A percentile compares a stretch with the other conserved stretches of the same genome.
phyloP scores from a whole-genome alignment of 2,329 filamentous ascomycete genomes.

The Ophiocordyceps camponoti-floridani region DNA sequence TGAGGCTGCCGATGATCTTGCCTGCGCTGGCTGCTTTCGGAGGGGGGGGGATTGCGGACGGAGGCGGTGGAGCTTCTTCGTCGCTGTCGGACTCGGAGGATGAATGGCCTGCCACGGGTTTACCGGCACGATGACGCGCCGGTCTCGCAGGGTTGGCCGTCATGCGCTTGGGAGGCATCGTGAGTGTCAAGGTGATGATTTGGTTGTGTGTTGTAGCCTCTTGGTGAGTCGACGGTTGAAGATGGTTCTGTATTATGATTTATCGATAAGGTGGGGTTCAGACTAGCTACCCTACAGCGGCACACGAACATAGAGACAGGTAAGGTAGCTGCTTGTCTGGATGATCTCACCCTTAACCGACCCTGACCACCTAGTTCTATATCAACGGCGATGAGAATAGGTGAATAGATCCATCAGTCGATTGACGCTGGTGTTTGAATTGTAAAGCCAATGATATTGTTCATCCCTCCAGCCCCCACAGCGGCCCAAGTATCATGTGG shows the following conservation, averaged over 20 bases:
- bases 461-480: too few relatives aligned
- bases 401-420: too few relatives aligned
- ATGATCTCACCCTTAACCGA: too few relatives aligned
- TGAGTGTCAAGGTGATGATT: slow-evolving; percentile 1
- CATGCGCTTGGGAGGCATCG: slow-evolving; percentile 66
- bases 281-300: not conserved
- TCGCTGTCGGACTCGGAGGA: slow-evolving; percentile 34
- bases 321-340: too few relatives aligned
- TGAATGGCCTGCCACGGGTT: slow-evolving; percentile 40
- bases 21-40: slow-evolving; percentile 39
- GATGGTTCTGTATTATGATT: not conserved
- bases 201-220: not conserved
- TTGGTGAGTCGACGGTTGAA: not conserved
- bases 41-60: slow-evolving; percentile 27
- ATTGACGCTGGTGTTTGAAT: too few relatives aligned
- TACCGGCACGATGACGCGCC: slow-evolving; percentile 72
- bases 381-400: not conserved
- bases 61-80: slow-evolving; percentile 15
- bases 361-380: not conserved
- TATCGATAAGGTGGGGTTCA: not conserved
- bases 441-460: too few relatives aligned
- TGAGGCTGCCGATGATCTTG: slow-evolving; percentile 34
- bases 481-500: too few relatives aligned
- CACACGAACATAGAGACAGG: too few relatives aligned
- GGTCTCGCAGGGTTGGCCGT: slow-evolving; percentile 76